Evolutionary conservation across 331 rosid genomes (phyloP).

Genomic region (Erythrophleum ivorense): DNA sequence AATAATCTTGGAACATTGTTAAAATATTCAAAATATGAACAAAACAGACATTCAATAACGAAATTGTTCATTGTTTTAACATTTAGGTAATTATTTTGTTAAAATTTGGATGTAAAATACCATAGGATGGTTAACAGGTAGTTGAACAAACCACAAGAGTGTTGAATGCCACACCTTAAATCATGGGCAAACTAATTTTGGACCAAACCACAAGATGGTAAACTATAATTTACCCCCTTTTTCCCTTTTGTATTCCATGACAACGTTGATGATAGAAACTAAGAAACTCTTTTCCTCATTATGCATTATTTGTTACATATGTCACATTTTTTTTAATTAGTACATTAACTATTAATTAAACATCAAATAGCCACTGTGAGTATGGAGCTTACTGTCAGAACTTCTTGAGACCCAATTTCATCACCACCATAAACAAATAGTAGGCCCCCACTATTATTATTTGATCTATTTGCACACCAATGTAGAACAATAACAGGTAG

Average conservation of each 20-base stretch:
- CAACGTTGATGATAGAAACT: background rate
- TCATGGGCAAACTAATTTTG: background rate
- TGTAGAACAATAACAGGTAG: constrained; percentile 76
- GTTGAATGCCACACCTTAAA: background rate
- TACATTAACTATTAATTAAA: constrained; percentile 34
- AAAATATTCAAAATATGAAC: background rate
- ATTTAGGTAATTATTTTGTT: background rate
- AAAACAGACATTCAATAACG: background rate
- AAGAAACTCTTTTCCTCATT: constrained; percentile 1
- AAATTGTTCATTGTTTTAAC: background rate
- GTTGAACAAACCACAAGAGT: background rate
- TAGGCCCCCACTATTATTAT: constrained; percentile 51
- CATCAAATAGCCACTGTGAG: constrained; percentile 26
- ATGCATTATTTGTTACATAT: constrained; percentile 19
- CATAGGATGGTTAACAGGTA: too few relatives aligned
- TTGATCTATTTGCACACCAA: constrained; percentile 60
- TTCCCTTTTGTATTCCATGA: background rate
- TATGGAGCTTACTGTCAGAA: constrained; percentile 62
- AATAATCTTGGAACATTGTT: background rate
- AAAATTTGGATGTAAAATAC: background rate
- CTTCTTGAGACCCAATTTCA: constrained; percentile 88
- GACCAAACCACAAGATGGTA: background rate
- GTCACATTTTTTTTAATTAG: constrained; percentile 12
- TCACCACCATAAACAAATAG: constrained; percentile 91
- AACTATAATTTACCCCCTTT: background rate